Evolutionary conservation across 768 basidiomycete species (phyloP), one percentile per base, ranked within the genome.

Genomic region (Leccinum olivaceopallidum): DNA sequence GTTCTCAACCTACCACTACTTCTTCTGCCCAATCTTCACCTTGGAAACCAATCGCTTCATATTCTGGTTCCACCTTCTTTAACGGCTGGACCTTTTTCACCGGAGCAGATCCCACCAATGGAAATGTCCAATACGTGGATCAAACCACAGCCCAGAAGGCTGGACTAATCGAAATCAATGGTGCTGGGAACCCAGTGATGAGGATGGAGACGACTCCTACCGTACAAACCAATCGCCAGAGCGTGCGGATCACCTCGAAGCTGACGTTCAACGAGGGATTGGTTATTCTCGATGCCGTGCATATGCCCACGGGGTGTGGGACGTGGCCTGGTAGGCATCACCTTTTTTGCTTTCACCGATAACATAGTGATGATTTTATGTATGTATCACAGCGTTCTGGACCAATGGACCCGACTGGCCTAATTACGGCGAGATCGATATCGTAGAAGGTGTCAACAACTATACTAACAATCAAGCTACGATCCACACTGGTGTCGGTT

Each of bases 231-330:
- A 88, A 82, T 57, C 84, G 95, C 61, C 81, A 85, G 73, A 88
- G 89, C 64, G 81, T 96, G 42, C 87, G 95, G 63, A 89, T 98
- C 65, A 86, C 85, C 53, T 85, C 88, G 0, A 70, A 85, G 30
- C 72, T 77, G 55, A 73, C 77, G 3, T 89, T 84, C 68, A 89
- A 82, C 36, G 84, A 85, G 8, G 87, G 82, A 39, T 78, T 97
- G 37, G 79, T 94, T 62, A 79, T 95, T 51, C 81, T 95, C 80
- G 93, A 95, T 74, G 83, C 92, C 26, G 80, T 86, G 26, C 94
- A 96, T 71, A 93, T 95, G 88, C 94, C 94, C 8, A 86, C 87
- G 0, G 94, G 94, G 14, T 95, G 94, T 73, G 94, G 87, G 39
- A 87, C 87, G 26, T 94, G 92, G 93, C 92, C 91, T 60, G 80